These are phyloP conservation scores for Neonectria coccinea DNA, from an alignment of 2,329 filamentous ascomycete species.

Conservation along the genomic window DNA sequence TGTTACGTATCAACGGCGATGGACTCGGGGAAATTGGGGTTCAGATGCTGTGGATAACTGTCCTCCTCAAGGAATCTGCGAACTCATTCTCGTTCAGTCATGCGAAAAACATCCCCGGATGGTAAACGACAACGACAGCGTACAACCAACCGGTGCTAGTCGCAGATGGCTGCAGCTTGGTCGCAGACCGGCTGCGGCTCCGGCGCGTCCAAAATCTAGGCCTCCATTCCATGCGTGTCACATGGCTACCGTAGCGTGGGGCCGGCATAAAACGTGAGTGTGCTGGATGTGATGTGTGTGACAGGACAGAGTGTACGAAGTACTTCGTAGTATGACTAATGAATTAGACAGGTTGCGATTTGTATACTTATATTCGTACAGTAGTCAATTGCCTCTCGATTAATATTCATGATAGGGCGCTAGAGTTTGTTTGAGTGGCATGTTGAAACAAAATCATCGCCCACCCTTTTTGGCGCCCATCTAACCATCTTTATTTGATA, in stretches of 20 bases:
- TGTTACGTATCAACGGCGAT: conserved; percentile 18
- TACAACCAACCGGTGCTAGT: not conserved
- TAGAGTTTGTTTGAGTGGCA: not conserved
- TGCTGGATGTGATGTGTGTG: not conserved
- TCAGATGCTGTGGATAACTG: not conserved
- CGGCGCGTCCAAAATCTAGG: not conserved
- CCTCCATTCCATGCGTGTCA: not conserved
- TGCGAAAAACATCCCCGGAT: not conserved
- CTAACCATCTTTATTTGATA: not conserved
- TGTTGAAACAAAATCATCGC: not conserved
- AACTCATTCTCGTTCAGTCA: not conserved
- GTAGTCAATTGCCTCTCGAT: not conserved
- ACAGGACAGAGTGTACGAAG: not conserved
- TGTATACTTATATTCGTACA: not conserved
- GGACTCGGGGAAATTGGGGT: conserved; percentile 7
- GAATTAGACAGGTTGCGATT: not conserved
- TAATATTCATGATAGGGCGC: not conserved
- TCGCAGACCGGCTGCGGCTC: not conserved
- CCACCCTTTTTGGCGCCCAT: no score
- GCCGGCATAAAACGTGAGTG: not conserved
- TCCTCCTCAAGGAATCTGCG: not conserved
- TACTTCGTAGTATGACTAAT: not conserved
- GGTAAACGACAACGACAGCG: no score
- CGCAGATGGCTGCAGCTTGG: no score
- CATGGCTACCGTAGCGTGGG: not conserved